Conservation (phyloP, 768 basidiomycete genomes). For the Tricholoma matsutake region DNA sequence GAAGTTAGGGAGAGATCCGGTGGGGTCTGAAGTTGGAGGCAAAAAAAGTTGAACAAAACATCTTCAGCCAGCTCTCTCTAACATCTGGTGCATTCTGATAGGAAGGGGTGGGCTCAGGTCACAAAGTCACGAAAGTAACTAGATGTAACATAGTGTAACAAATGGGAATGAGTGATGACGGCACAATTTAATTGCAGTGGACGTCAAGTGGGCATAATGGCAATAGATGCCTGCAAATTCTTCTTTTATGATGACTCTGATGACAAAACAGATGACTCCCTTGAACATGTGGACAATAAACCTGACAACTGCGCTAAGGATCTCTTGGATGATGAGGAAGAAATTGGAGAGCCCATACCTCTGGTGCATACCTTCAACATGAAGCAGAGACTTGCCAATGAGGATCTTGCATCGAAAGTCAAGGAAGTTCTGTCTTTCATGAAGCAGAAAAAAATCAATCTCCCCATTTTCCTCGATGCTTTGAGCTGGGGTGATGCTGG, state of each 20-base stretch:
- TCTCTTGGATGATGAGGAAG: no score
- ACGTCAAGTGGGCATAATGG: no score
- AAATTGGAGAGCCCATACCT: neutral
- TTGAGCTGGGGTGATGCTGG: conserved; percentile 17
- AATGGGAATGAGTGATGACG: neutral
- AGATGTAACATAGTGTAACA: neutral
- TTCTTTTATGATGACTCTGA: no score
- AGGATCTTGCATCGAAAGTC: neutral
- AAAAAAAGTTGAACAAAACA: no score
- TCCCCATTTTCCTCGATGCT: conserved; percentile 16
- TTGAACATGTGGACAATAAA: neutral
- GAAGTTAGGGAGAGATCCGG: neutral
- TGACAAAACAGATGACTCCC: no score
- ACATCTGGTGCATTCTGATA: neutral
- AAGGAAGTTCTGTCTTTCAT: neutral
- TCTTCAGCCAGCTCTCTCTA: neutral
- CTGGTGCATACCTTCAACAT: neutral
- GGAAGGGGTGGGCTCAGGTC: neutral
- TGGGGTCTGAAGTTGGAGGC: neutral
- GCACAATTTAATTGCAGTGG: no score
- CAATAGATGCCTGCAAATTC: no score
- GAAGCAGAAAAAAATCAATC: conserved; percentile 1
- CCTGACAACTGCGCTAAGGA: no score
- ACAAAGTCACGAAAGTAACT: neutral
- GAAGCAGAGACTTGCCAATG: neutral